These are phyloP conservation scores for Hemisphaericaspora lyxosophila DNA, from an alignment of 1,139 yeast species.

Conservation along the genomic window DNA sequence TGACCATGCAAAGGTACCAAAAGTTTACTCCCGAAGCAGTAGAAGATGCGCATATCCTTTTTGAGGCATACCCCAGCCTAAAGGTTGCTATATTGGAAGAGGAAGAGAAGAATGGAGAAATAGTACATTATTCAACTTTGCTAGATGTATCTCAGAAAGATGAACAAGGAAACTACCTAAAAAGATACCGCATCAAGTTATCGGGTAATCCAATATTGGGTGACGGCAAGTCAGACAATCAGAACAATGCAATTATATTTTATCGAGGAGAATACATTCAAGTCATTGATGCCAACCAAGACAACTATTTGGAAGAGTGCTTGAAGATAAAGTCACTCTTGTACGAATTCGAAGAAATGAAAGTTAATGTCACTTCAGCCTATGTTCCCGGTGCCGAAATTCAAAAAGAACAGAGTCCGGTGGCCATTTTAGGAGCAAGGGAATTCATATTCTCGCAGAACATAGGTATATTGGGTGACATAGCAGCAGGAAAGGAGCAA, in stretches of 20 bases:
- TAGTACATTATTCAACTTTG: constrained; percentile 57
- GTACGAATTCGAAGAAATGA: constrained; percentile 73
- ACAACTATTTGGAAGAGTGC: constrained; percentile 83
- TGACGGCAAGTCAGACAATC: constrained; percentile 89
- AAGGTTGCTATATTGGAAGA: constrained; percentile 60
- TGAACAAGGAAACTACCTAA: constrained; percentile 40
- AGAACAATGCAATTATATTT: constrained; percentile 73
- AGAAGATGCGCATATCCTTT: constrained; percentile 54
- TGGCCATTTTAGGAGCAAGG: constrained; percentile 85
- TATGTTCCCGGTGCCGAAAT: constrained; percentile 41
- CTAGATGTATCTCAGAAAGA: constrained; percentile 51
- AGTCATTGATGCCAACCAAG: constrained; percentile 86
- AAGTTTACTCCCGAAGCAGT: constrained; percentile 53
- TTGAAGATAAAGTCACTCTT: constrained; percentile 74
- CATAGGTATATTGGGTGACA: constrained; percentile 83
- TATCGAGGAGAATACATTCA: constrained; percentile 87
- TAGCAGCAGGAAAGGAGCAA: constrained; percentile 92
- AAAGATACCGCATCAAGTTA: constrained; percentile 55
- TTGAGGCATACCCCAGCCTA: constrained; percentile 62
- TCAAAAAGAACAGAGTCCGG: constrained; percentile 41
- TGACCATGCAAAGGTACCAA: constrained; percentile 68
- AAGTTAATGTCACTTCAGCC: constrained; percentile 33
- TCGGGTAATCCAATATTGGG: constrained; percentile 90
- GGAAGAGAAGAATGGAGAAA: constrained; percentile 33
- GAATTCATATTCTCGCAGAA: constrained; percentile 87